phyloP scores from a whole-genome alignment of 768 basidiomycete genomes.

The Guyanaporus albipodus region DNA sequence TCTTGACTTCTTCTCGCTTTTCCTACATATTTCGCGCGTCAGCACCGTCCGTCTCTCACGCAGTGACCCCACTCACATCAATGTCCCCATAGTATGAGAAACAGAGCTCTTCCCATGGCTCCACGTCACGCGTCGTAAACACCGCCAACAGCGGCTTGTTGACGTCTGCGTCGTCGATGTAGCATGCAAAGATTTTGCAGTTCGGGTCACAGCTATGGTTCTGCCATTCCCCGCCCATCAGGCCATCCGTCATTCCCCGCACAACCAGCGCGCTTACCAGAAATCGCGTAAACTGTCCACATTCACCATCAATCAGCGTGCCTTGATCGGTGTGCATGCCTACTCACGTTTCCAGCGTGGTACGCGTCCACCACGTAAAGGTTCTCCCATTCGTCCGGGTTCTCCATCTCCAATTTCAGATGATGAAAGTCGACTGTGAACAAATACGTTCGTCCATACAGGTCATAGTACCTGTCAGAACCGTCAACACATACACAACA shows the following conservation, averaged over 20 bases:
- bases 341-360: conserved; percentile 80
- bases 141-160: conserved; percentile 65
- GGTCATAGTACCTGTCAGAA: conserved; percentile 60
- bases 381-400: conserved; percentile 25
- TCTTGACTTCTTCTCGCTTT: conserved; percentile 20
- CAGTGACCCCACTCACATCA: conserved; percentile 27
- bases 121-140: conserved; percentile 64
- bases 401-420: conserved; percentile 37
- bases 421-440: conserved; percentile 81
- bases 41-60: neutral
- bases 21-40: conserved; percentile 12
- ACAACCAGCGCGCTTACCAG: conserved; percentile 46
- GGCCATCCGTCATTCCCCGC: neutral
- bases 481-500: neutral
- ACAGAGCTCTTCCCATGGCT: conserved; percentile 64
- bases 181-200: conserved; percentile 62
- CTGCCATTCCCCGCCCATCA: conserved; percentile 34
- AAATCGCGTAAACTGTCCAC: conserved; percentile 82
- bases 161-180: conserved; percentile 73
- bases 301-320: neutral
- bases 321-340: neutral
- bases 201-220: conserved; percentile 94
- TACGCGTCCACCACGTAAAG: conserved; percentile 78
- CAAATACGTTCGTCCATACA: conserved; percentile 71
- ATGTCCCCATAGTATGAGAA: conserved; percentile 71